These are phyloP conservation scores for Ustilago curta DNA, from an alignment of 1,284 basidiomycete genomes.

Conservation along the genomic window DNA sequence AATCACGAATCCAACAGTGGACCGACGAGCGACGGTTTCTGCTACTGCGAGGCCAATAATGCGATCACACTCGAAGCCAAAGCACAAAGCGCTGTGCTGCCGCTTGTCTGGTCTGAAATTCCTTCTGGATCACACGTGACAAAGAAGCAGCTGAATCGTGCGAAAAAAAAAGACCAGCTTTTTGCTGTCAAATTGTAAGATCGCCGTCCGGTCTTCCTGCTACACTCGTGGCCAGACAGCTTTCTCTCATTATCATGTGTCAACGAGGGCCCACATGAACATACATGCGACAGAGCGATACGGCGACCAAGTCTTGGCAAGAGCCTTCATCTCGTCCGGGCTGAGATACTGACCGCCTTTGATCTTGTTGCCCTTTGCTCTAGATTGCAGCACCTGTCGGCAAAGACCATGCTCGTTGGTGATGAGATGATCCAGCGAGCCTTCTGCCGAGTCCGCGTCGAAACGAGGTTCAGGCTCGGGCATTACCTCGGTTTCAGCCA, in stretches of 20 bases:
- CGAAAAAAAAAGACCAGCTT: constrained; percentile 1
- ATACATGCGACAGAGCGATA: constrained; percentile 63
- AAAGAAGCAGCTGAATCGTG: background rate
- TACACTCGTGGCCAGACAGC: background rate
- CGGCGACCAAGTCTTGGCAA: constrained; percentile 60
- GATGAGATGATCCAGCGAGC: constrained; percentile 33
- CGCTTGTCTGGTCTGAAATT: constrained; percentile 4
- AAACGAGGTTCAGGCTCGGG: constrained; percentile 34
- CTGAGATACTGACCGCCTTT: constrained; percentile 64
- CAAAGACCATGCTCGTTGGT: constrained; percentile 37
- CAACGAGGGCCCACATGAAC: constrained; percentile 64
- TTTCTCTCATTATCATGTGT: constrained; percentile 17
- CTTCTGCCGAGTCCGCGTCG: background rate
- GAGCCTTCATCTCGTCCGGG: constrained; percentile 62
- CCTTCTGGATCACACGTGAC: constrained; percentile 28
- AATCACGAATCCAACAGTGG: constrained; percentile 27
- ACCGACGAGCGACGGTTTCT: constrained; percentile 15
- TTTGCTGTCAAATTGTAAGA: constrained; percentile 13
- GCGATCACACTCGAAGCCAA: constrained; percentile 29
- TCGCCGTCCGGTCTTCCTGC: background rate
- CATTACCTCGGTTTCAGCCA: constrained; percentile 39
- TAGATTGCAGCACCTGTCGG: constrained; percentile 40
- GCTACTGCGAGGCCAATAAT: constrained; percentile 19
- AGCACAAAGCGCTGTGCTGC: constrained; percentile 13
- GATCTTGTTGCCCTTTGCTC: constrained; percentile 64